Conservation (phyloP, 2,329 filamentous ascomycete genomes). For the Ophiostoma australiae region DNA sequence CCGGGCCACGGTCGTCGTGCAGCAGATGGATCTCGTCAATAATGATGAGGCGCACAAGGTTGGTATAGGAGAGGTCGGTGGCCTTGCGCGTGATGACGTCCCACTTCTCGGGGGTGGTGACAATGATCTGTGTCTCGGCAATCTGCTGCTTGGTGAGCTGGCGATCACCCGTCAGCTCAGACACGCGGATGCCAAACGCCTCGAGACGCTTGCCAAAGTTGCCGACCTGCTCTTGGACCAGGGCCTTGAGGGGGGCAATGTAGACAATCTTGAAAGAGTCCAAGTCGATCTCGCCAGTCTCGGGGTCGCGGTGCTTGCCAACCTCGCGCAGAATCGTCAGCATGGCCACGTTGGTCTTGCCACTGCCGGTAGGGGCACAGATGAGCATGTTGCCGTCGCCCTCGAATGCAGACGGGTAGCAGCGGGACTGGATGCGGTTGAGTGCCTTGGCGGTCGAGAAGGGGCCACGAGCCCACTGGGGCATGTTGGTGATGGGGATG, state of each 20-base stretch:
- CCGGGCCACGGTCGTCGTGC: slow-evolving; percentile 94
- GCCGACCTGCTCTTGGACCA: slow-evolving; percentile 96
- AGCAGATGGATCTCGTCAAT: slow-evolving; percentile 98
- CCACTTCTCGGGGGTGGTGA: slow-evolving; percentile 98
- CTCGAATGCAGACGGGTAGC: slow-evolving; percentile 83
- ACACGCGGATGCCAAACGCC: slow-evolving; percentile 83
- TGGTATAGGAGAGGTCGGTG: slow-evolving; percentile 93
- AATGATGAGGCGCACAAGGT: slow-evolving; percentile 89
- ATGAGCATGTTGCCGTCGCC: slow-evolving; percentile 97
- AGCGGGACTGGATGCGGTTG: slow-evolving; percentile 93
- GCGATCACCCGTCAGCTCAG: slow-evolving; percentile 95
- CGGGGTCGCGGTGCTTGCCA: slow-evolving; percentile 83
- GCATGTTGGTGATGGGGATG: slow-evolving; percentile 80
- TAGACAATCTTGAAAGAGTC: slow-evolving; percentile 99
- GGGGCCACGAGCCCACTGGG: slow-evolving; percentile 82
- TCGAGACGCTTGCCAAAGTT: slow-evolving; percentile 92
- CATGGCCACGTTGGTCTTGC: slow-evolving; percentile 99
- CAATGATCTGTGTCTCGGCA: slow-evolving; percentile 93
- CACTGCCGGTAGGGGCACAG: slow-evolving; percentile 93
- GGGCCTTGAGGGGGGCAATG: slow-evolving; percentile 89
- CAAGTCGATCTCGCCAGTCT: slow-evolving; percentile 89
- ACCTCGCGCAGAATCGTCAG: slow-evolving; percentile 92
- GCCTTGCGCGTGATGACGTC: slow-evolving; percentile 98
- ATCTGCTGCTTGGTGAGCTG: slow-evolving; percentile 99
- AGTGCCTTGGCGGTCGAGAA: slow-evolving; percentile 83